Evolutionary conservation across 1,139 yeast genomes (phyloP), one percentile per base, ranked within the genome.

Genomic region (Debaryomycetaceae sp.): DNA sequence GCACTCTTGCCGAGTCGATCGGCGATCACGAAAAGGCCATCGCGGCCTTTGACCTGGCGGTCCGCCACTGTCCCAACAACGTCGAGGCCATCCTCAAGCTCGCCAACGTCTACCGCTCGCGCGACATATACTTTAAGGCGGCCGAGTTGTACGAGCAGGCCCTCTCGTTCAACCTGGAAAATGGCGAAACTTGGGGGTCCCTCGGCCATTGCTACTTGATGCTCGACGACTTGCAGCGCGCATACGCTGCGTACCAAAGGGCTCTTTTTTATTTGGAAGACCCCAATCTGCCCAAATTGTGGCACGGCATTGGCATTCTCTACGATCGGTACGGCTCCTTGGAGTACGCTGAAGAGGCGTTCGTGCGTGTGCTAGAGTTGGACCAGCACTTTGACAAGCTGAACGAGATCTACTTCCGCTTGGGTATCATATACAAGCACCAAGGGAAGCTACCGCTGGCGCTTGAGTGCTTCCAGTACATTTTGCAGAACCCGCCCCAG

Each of bases 271-370:
- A 86, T 49, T 60, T 87, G 51, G 86, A 83, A 39, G 87, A 90
- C 49, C 94, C 96, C 29, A 85, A 86, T 44, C 96, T 87, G 29
- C 97, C 98, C 31, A 86, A 86, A 52, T 70, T 87, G 43, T 90
- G 98, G 97, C 96, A 90, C 53, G 98, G 98, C 1, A 90, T 90
- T 43, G 98, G 98, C 24, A 90, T 90, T 36, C 64, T 90, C 36
- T 90, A 90, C 53, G 98, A 90, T 53, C 68, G 98, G 30, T 90
- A 90, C 52, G 98, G 97, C 12, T 82, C 95, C 6, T 62, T 87
- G 42, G 97, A 87, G 54, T 90, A 87, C 46, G 98, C 98, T 4
- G 97, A 90, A 53, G 98, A 90, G 53, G 97, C 98, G 4, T 90
- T 90, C 58, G 93, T 92, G 23, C 76, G 95, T 44, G 98, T 90